These are phyloP conservation scores for Globisporangium lucens DNA, from an alignment of 352 stramenopile genomes.

Conservation along the genomic window DNA sequence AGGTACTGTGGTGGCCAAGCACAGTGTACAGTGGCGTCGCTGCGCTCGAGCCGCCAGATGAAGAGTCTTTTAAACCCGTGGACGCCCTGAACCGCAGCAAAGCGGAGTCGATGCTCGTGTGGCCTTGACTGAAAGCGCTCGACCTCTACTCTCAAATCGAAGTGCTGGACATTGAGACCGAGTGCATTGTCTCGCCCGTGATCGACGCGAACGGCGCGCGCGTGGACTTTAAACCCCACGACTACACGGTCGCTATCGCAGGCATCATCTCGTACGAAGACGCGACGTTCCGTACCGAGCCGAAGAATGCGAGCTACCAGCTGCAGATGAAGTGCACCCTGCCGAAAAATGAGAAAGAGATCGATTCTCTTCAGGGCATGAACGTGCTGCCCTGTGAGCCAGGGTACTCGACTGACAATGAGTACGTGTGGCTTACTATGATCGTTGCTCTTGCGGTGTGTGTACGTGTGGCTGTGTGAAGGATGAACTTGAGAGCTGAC, in stretches of 20 bases:
- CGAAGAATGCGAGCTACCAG: slow-evolving; percentile 26
- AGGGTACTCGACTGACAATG: slow-evolving; percentile 40
- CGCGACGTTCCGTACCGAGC: slow-evolving; percentile 30
- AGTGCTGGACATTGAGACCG: slow-evolving; percentile 46
- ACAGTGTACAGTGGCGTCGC: slow-evolving; percentile 39
- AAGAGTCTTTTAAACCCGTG: slow-evolving; percentile 45
- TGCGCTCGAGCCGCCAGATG: slow-evolving; percentile 39
- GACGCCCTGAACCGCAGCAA: slow-evolving; percentile 26
- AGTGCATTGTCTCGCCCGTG: slow-evolving; percentile 28
- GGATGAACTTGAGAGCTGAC: not conserved
- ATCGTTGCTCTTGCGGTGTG: no score
- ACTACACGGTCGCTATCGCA: slow-evolving; percentile 18
- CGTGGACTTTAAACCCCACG: slow-evolving; percentile 31
- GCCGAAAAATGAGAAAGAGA: slow-evolving; percentile 20
- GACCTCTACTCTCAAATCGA: slow-evolving; percentile 66
- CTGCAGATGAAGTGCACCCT: slow-evolving; percentile 48
- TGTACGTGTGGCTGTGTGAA: no score
- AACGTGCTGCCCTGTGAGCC: slow-evolving; percentile 36
- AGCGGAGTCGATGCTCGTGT: slow-evolving; percentile 27
- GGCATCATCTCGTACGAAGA: slow-evolving; percentile 43
- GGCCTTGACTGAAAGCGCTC: slow-evolving; percentile 52
- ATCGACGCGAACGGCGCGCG: slow-evolving; percentile 7
- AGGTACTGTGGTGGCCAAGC: slow-evolving; percentile 55
- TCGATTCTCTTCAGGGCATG: slow-evolving; percentile 34
- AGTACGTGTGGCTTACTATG: slow-evolving; percentile 19